Base-by-base conservation (phyloP, 768 basidiomycete species). In the Rhodocollybia butyracea region DNA sequence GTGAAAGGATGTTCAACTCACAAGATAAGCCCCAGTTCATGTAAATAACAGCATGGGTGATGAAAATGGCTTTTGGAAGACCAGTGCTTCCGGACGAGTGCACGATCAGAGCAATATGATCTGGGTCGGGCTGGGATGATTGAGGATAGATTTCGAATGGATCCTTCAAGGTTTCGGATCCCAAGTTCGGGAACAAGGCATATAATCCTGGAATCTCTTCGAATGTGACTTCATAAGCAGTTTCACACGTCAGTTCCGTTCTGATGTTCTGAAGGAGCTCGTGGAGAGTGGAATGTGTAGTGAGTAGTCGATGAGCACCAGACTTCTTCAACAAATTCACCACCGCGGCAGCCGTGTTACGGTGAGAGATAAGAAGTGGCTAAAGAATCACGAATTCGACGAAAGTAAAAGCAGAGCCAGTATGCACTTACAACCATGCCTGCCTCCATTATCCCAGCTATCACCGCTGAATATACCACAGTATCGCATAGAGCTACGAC, bases 11-110 rank as follows among this genome's bases (percentile, higher is more conserved):
- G 12, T n/a, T 41, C 15, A n/a, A 61, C 70, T 48, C 46, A 74
- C 73, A 57, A 8, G 57, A 58, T 5, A 38, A 5, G 59, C 60
- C 65, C 67, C 71, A 12, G 68, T 63, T 3, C 60, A 39, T 2
- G 55, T 50, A 4, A 52, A 63, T 1, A 59, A 22, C 19, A 17
- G 3, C 40, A 34, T 68, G 46, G 1, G 64, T 71, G 30, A 67
- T 61, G 2, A 65, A 59, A 34, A 76, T 70, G 1, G 74, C 61
- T 46, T 73, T 74, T 0, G 74, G 73, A n/a, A 70, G 67, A 0
- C 73, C 72, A 0, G 74, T 73, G 42, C 75, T 74, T 13, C 74
- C 74, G 0, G 76, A 75, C 0, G 76, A 77, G 51, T 76, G 72
- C 2, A 74, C 47, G 46, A 67, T 69, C n/a, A 62, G 42, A 21